These are phyloP conservation scores for Dryas integrifolia DNA, from an alignment of 331 rosid genomes.

Conservation along the genomic window DNA sequence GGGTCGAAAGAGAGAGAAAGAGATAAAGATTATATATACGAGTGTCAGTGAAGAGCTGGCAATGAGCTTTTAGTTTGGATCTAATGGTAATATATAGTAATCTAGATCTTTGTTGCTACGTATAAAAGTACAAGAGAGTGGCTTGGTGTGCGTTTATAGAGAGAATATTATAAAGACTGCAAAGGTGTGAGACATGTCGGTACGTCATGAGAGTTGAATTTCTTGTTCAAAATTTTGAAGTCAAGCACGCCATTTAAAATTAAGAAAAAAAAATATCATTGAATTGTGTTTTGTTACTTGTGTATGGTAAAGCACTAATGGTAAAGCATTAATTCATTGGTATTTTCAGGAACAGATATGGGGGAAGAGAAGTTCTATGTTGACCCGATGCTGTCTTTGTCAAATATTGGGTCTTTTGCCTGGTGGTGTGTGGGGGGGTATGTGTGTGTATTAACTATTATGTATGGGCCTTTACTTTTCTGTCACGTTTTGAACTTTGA, in stretches of 20 bases:
- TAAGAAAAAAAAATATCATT: constrained; percentile 6
- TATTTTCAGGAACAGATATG: neutral
- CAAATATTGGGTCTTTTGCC: neutral
- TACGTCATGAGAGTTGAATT: constrained; percentile 26
- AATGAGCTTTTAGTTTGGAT: constrained; percentile 19
- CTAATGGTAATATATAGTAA: neutral
- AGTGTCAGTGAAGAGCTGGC: constrained; percentile 39
- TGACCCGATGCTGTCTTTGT: constrained; percentile 44
- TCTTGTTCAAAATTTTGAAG: constrained; percentile 27
- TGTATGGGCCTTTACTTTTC: constrained; percentile 14
- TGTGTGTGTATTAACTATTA: no score
- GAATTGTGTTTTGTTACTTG: neutral
- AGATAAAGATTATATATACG: neutral
- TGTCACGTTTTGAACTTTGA: constrained; percentile 21
- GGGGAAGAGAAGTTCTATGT: constrained; percentile 32
- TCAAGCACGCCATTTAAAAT: constrained; percentile 45
- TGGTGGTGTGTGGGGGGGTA: neutral
- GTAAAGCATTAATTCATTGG: no score
- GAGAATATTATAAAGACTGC: neutral
- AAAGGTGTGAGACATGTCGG: constrained; percentile 36
- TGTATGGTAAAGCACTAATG: neutral
- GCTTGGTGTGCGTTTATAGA: constrained; percentile 19
- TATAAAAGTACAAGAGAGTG: neutral
- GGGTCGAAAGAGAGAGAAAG: constrained; percentile 43
- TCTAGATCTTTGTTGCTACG: neutral